Evolutionary conservation across 106 monocot genomes (phyloP), one percentile per base, ranked within the genome.

Genomic region (Platanthera zijinensis): DNA sequence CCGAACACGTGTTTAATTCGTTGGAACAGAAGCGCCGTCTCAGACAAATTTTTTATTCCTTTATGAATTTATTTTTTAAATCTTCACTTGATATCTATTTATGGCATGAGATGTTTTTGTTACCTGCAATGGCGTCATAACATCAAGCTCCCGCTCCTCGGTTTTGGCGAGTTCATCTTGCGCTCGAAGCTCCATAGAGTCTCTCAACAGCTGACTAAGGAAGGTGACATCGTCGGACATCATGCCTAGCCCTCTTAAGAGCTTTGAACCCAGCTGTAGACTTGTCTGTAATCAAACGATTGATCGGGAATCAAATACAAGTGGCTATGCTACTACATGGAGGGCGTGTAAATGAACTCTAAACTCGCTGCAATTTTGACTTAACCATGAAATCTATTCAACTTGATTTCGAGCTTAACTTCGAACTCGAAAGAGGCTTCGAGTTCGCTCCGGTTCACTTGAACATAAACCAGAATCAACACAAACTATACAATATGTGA

Each of bases 161-260:
- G 8, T 84, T 79, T 76, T 88, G 8, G 52, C 76, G 5, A 86
- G 50, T 25, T 59, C 86, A n/a, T 93, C 88, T 59, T 90, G 87
- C 62, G 93, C 93, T 84, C 92, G 87, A 84, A 93, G 72, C 74
- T 94, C 97, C 89, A 99, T 94, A 53, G 97, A 94, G 48, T 99
- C 91, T 79, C 97, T 87, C 28, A 99, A 77, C 32, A 99, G 79
- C 85, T 94, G 91, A 78, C 97, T 88, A 80, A 94, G 83, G 82
- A 99, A 99, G 70, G 73, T 88, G 67, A 99, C 94, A 81, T 99
- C 97, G 77, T 99, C 97, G 3, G 97, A 99, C 94, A 94, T 92
- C 69, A 89, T 84, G 25, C 97, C 97, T 52, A 94, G 79, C 13
- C 94, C 97, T 80, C 83, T 91, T 74, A 99, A 81, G 75, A 99